A percentile compares a stretch with the other conserved stretches of the same genome.
Conservation (phyloP, 352 stramenopile species). For the Phytophthora rubi region DNA sequence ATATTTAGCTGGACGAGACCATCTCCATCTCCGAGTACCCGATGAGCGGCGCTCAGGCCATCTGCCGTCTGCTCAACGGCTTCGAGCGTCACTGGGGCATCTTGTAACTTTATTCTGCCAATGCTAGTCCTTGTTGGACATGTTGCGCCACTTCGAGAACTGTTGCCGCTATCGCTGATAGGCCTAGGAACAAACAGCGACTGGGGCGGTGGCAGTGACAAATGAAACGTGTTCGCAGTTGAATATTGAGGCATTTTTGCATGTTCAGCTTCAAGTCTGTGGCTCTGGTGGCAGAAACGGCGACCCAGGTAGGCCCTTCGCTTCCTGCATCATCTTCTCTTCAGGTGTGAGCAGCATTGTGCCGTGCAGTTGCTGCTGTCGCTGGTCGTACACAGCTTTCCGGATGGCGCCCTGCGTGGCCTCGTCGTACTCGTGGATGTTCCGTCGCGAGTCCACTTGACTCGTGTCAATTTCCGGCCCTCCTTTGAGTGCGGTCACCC, state of each 20-base stretch:
- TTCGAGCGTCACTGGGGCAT: slow-evolving; percentile 99
- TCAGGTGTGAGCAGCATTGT: slow-evolving; percentile 92
- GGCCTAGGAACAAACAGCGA: slow-evolving; percentile 9
- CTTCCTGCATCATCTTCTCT: slow-evolving; percentile 93
- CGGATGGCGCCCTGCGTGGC: slow-evolving; percentile 98
- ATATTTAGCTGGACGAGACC: slow-evolving; percentile 92
- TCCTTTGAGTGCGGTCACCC: slow-evolving; percentile 91
- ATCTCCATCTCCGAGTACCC: slow-evolving; percentile 98
- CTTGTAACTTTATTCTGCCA: slow-evolving; percentile 81
- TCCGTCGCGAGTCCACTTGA: slow-evolving; percentile 96
- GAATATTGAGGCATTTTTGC: not conserved
- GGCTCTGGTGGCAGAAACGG: slow-evolving; percentile 34
- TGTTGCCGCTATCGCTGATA: slow-evolving; percentile 8
- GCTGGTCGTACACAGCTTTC: slow-evolving; percentile 98
- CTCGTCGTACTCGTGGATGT: slow-evolving; percentile 96
- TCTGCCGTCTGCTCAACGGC: slow-evolving; percentile 96
- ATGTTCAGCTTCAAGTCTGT: slow-evolving; percentile 1
- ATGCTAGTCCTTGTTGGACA: not conserved
- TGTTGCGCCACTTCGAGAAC: not conserved
- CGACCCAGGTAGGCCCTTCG: slow-evolving; percentile 74
- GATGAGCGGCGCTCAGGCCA: slow-evolving; percentile 96
- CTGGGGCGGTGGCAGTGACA: slow-evolving; percentile 6
- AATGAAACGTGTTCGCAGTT: slow-evolving; percentile 22
- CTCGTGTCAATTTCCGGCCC: slow-evolving; percentile 97
- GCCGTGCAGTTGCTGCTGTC: slow-evolving; percentile 91